Percentiles rank a stretch among this genome's conserved stretches.
phyloP scores from a whole-genome alignment of 1,139 yeast species.

The Protomyces lactucae-debilis region DNA sequence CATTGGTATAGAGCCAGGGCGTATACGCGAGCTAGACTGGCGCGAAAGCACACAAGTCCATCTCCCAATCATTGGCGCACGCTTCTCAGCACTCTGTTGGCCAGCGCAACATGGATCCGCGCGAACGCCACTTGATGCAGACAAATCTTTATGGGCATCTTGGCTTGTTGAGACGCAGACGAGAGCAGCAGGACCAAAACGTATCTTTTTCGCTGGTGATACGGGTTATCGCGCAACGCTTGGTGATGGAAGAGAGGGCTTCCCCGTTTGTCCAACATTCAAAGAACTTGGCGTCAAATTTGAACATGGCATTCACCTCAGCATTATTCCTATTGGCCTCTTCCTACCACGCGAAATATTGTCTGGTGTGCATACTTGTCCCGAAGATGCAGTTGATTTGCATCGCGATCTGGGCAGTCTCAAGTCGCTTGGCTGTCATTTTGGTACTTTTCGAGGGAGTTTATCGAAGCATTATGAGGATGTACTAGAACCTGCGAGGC shows the following conservation, averaged over 20 bases:
- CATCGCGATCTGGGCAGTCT: constrained; percentile 58
- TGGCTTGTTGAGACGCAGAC: constrained; percentile 26
- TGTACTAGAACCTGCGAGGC: constrained; percentile 60
- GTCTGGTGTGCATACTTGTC: constrained; percentile 74
- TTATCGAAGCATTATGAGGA: constrained; percentile 69
- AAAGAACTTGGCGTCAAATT: constrained; percentile 55
- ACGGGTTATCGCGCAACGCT: constrained; percentile 73
- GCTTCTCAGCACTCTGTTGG: constrained; percentile 38
- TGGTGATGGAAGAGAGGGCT: constrained; percentile 28
- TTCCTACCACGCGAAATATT: constrained; percentile 95
- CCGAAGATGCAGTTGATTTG: constrained; percentile 66
- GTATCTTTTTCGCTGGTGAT: constrained; percentile 47
- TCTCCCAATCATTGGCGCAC: constrained; percentile 3
- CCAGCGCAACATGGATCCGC: constrained; percentile 99
- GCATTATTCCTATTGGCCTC: constrained; percentile 87
- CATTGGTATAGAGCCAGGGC: constrained; percentile 44
- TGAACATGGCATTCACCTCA: constrained; percentile 52
- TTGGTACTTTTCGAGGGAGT: constrained; percentile 77
- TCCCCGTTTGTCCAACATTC: constrained; percentile 41
- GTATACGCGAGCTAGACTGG: constrained; percentile 73
- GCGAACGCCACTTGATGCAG: constrained; percentile 67
- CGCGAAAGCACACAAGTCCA: constrained; percentile 57
- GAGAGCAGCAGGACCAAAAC: constrained; percentile 3
- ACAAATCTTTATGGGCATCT: constrained; percentile 63
- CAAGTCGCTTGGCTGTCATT: constrained; percentile 79